Percentiles rank a stretch among this genome's conserved stretches.
Conservation (phyloP, 352 stramenopile species). For the Plasmopara halstedii region DNA sequence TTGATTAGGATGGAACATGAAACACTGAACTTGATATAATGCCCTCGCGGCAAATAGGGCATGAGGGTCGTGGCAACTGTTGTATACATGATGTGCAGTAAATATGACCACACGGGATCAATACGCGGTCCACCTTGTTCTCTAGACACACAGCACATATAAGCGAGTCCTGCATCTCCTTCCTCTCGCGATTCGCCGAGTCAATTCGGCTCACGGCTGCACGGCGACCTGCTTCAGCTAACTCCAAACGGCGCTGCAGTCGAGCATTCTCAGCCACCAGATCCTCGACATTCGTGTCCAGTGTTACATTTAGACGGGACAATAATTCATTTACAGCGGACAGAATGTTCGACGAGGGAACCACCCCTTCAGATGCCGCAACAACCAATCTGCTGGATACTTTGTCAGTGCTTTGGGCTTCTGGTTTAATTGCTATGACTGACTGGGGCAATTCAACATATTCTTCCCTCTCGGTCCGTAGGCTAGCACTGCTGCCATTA, state of each 20-base stretch:
- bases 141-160: slow-evolving; percentile 78
- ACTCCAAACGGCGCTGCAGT: slow-evolving; percentile 49
- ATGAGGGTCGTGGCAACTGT: slow-evolving; percentile 51
- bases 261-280: slow-evolving; percentile 57
- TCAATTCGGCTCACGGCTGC: slow-evolving; percentile 58
- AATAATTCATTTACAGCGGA: slow-evolving; percentile 75
- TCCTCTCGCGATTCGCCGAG: slow-evolving; percentile 58
- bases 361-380: background rate
- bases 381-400: slow-evolving; percentile 3
- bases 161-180: slow-evolving; percentile 63
- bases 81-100: slow-evolving; percentile 66
- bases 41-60: slow-evolving; percentile 58
- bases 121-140: slow-evolving; percentile 69
- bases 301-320: slow-evolving; percentile 55
- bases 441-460: slow-evolving; percentile 11
- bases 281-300: slow-evolving; percentile 59
- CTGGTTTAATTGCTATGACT: slow-evolving; percentile 16
- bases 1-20: slow-evolving; percentile 48
- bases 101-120: slow-evolving; percentile 79
- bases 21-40: slow-evolving; percentile 58
- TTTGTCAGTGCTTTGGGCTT: slow-evolving; percentile 9
- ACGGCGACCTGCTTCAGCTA: slow-evolving; percentile 54
- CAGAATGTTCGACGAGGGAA: slow-evolving; percentile 44
- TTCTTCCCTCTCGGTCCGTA: slow-evolving; percentile 1
- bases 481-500: slow-evolving; percentile 2